phyloP scores from a whole-genome alignment of 371 early-diverging fungal genomes.

The Fennellomyces sp. region DNA sequence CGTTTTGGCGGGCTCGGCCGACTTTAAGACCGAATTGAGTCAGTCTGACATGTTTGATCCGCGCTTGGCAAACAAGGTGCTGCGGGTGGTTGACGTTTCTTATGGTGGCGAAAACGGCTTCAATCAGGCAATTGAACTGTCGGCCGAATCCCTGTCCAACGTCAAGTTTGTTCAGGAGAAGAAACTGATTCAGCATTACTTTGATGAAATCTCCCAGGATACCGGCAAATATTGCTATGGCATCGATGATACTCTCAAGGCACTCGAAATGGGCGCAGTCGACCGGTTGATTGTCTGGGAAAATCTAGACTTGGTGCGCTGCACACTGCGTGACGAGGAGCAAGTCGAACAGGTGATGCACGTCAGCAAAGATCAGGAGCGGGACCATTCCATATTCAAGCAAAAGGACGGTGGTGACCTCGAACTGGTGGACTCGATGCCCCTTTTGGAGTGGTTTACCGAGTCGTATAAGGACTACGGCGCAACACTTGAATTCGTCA shows the following conservation, averaged over 20 bases:
- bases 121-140: constrained; percentile 98
- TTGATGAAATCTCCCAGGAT: constrained; percentile 97
- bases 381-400: constrained; percentile 60
- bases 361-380: constrained; percentile 86
- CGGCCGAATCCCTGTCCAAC: constrained; percentile 92
- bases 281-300: constrained; percentile 99
- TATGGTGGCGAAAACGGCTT: constrained; percentile 99
- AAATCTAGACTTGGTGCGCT: constrained; percentile 81
- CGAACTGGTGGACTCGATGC: constrained; percentile 79
- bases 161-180: constrained; percentile 99
- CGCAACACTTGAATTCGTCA: constrained; percentile 95
- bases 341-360: constrained; percentile 69
- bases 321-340: constrained; percentile 75
- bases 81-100: constrained; percentile 97
- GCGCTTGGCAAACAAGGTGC: constrained; percentile 87
- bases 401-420: constrained; percentile 64
- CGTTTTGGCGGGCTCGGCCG: constrained; percentile 98
- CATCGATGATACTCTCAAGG: constrained; percentile 96
- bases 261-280: constrained; percentile 95
- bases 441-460: constrained; percentile 98
- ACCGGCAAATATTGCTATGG: constrained; percentile 98
- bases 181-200: constrained; percentile 95
- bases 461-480: constrained; percentile 97
- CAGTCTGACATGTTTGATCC: constrained; percentile 96
- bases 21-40: constrained; percentile 97